phyloP scores from a whole-genome alignment of 140 eudicot species.

The Anethum foeniculum region DNA sequence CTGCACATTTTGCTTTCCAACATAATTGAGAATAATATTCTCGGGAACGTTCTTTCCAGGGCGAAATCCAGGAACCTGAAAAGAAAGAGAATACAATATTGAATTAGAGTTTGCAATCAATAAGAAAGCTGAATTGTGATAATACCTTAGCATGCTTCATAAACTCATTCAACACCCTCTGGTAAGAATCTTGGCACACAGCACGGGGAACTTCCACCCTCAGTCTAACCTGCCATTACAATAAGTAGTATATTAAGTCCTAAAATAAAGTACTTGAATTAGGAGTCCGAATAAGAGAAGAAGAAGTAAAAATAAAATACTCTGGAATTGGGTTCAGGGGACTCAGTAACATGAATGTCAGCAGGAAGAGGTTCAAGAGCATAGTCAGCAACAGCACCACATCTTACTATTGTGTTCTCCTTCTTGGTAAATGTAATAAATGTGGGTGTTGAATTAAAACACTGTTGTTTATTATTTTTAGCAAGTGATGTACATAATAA shows the following conservation, averaged over 20 bases:
- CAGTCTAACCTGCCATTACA: conserved; percentile 75
- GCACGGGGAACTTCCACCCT: conserved; percentile 69
- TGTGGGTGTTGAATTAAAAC: not conserved
- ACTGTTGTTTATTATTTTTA: not conserved
- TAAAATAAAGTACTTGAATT: too few relatives aligned
- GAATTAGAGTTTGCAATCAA: not conserved
- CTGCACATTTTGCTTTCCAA: conserved; percentile 61
- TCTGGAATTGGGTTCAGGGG: conserved; percentile 66
- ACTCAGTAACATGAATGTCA: conserved; percentile 49
- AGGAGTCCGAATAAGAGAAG: too few relatives aligned
- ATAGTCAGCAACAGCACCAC: conserved; percentile 26
- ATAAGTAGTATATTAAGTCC: too few relatives aligned
- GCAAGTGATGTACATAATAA: not conserved
- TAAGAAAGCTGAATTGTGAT: not conserved
- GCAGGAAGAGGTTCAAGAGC: conserved; percentile 65
- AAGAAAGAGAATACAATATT: not conserved
- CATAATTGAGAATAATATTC: conserved; percentile 40
- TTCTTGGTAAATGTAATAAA: conserved; percentile 13
- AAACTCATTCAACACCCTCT: conserved; percentile 56
- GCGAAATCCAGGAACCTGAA: conserved; percentile 95
- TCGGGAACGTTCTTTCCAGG: conserved; percentile 86
- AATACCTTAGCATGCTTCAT: conserved; percentile 61
- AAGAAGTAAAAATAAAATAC: conserved; percentile 15
- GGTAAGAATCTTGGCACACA: conserved; percentile 84
- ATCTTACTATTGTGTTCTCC: not conserved